Conservation (phyloP, 2,329 filamentous ascomycete species). For the Trichoderma hamatum region DNA sequence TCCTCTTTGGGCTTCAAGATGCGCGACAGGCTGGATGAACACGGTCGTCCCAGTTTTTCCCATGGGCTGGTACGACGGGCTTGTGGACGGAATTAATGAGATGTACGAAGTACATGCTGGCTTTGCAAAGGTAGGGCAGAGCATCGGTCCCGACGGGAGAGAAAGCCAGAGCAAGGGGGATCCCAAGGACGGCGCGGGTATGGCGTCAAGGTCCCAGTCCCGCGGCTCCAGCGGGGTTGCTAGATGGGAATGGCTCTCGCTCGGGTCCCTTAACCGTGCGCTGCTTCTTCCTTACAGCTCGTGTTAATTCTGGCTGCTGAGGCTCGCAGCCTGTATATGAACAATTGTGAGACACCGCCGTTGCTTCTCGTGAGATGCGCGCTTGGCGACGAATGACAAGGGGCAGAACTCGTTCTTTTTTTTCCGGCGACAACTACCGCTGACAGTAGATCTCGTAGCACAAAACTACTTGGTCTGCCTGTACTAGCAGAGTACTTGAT, state of each 20-base stretch:
- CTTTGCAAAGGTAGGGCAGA: background rate
- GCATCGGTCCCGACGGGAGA: conserved; percentile 1
- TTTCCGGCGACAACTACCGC: background rate
- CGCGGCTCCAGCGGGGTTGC: conserved; percentile 22
- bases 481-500: background rate
- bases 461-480: background rate
- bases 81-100: background rate
- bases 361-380: conserved; percentile 16
- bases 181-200: conserved; percentile 24
- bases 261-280: background rate
- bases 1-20: conserved; percentile 9
- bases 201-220: conserved; percentile 28
- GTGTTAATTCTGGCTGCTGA: conserved; percentile 1
- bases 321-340: background rate
- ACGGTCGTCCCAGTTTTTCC: conserved; percentile 4
- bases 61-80: background rate
- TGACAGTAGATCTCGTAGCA: background rate
- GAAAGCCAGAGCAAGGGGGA: conserved; percentile 18
- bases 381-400: conserved; percentile 23
- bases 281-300: background rate
- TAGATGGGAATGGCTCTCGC: conserved; percentile 11
- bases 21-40: conserved; percentile 9
- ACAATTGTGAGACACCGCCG: conserved; percentile 18
- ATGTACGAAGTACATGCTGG: background rate
- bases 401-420: background rate